Percentiles rank a stretch among this genome's conserved stretches.
Conservation (phyloP, 768 basidiomycete genomes). For the Coprinellus micaceus region DNA sequence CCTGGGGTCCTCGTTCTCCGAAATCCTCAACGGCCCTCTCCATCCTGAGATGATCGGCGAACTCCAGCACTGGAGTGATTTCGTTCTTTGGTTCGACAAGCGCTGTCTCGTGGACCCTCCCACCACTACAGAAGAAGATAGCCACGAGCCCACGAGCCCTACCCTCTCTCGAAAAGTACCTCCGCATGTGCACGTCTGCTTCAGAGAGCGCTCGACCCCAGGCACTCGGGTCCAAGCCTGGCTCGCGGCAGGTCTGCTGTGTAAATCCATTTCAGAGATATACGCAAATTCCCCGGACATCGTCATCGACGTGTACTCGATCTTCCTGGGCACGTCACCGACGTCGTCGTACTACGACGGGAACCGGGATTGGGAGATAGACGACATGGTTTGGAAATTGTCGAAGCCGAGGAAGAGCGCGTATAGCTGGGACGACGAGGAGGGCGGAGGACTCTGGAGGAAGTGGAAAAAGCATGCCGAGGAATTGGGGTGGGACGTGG, state of each 20-base stretch:
- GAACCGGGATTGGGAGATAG: too few species aligned
- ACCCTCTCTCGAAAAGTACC: background rate
- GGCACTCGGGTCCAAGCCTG: constrained; percentile 57
- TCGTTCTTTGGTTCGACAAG: constrained; percentile 51
- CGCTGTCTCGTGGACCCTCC: constrained; percentile 5
- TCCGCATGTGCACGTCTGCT: constrained; percentile 38
- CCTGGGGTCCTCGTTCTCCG: constrained; percentile 47
- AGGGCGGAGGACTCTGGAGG: background rate
- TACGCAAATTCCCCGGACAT: background rate
- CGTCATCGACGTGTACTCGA: background rate
- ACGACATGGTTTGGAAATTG: too few species aligned
- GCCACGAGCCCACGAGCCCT: constrained; percentile 7
- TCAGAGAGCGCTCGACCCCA: constrained; percentile 47
- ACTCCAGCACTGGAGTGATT: constrained; percentile 45
- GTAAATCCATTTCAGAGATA: background rate
- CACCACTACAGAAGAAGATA: background rate
- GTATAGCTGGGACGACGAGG: background rate
- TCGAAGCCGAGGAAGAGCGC: too few species aligned
- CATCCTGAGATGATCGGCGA: constrained; percentile 29
- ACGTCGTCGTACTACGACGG: background rate
- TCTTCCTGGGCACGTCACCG: background rate
- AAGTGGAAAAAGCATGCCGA: background rate
- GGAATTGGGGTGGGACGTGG: background rate
- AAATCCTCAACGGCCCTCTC: constrained; percentile 25
- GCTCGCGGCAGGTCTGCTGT: constrained; percentile 32